Percentiles rank a stretch among this genome's conserved stretches.
Evolutionary conservation across 805 yeast genomes (phyloP).

Genomic region (Spathaspora sp.): DNA sequence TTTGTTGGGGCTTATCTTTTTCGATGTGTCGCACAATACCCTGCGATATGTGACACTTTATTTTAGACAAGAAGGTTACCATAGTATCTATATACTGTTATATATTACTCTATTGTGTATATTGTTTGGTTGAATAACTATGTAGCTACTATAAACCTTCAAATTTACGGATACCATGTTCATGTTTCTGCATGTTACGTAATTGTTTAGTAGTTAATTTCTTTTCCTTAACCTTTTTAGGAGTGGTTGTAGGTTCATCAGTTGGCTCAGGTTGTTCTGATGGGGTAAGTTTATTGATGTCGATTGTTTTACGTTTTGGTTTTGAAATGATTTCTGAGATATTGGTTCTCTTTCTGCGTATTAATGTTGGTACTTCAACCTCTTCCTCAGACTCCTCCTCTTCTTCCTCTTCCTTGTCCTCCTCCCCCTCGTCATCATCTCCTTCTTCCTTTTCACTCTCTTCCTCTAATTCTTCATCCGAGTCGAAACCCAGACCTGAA

Average conservation of each 20-base stretch:
- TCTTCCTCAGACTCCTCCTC: background rate
- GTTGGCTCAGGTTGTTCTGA: constrained; percentile 6
- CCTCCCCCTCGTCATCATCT: constrained; percentile 7
- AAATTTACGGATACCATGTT: constrained; percentile 63
- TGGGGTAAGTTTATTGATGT: constrained; percentile 15
- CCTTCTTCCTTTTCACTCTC: constrained; percentile 6
- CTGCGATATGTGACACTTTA: no score
- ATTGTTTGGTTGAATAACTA: no score
- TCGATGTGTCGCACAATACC: no score
- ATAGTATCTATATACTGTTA: no score
- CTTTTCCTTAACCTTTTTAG: constrained; percentile 26
- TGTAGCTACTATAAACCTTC: constrained; percentile 46
- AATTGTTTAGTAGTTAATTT: constrained; percentile 42
- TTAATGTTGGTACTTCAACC: background rate
- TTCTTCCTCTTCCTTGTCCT: constrained; percentile 8
- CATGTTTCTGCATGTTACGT: constrained; percentile 47
- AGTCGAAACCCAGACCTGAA: constrained; percentile 4
- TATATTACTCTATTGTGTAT: no score
- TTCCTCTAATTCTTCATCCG: constrained; percentile 9
- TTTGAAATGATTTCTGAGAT: constrained; percentile 7
- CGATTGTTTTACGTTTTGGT: constrained; percentile 15
- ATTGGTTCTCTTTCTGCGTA: constrained; percentile 6
- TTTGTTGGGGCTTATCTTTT: constrained; percentile 1
- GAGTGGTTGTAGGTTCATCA: constrained; percentile 16
- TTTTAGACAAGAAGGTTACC: no score